A percentile compares a stretch with the other conserved stretches of the same genome.
These are phyloP conservation scores for Cyclotella baltica DNA, from an alignment of 108 stramenopile genomes.

Conservation along the genomic window DNA sequence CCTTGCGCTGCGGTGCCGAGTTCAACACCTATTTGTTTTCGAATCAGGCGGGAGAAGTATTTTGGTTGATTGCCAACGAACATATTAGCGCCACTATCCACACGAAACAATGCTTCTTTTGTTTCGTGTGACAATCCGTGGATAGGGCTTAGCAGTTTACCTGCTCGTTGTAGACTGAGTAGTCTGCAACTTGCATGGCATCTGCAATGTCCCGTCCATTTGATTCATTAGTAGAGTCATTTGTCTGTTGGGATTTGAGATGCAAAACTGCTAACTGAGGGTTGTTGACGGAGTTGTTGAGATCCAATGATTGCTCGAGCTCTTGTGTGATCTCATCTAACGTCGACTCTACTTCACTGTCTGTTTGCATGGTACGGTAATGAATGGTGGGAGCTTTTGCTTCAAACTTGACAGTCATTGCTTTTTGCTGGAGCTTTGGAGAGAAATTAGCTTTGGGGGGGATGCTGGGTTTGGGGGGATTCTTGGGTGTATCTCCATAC, in stretches of 20 bases:
- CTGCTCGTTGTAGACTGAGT: neutral
- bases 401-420: too few relatives aligned
- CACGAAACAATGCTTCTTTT: neutral
- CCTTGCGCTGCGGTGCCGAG: conserved; percentile 2
- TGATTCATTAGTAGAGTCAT: neutral
- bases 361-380: too few relatives aligned
- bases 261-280: neutral
- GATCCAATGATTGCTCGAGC: too few relatives aligned
- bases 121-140: conserved; percentile 3
- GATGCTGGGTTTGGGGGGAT: neutral
- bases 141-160: conserved; percentile 21
- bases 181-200: neutral
- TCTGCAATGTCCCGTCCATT: neutral
- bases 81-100: too few relatives aligned
- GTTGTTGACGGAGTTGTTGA: too few relatives aligned
- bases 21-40: neutral
- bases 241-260: too few relatives aligned
- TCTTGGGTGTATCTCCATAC: neutral
- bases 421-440: too few relatives aligned
- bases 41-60: conserved; percentile 1
- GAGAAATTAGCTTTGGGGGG: neutral
- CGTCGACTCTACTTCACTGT: too few relatives aligned
- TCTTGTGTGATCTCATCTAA: too few relatives aligned
- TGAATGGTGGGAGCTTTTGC: too few relatives aligned
- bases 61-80: too few relatives aligned